Evolutionary conservation across 495 filamentous ascomycete genomes (phyloP).

Genomic region (Aspergillus heteromorphus): DNA sequence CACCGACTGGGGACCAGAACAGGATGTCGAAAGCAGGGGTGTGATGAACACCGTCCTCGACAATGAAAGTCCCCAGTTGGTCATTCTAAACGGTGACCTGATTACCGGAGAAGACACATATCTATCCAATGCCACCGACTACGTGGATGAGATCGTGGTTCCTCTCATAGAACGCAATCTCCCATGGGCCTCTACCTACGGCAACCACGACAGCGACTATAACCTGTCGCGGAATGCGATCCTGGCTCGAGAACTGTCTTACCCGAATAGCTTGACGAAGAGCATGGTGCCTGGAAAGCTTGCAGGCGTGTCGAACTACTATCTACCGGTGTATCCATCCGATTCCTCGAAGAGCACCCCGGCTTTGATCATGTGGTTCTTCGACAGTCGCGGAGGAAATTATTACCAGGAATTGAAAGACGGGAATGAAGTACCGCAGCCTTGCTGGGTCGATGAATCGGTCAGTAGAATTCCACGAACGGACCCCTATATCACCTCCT

Average conservation of each 20-base stretch:
- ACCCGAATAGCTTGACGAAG: conserved; percentile 49
- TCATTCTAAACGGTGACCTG: conserved; percentile 69
- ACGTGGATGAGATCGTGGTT: conserved; percentile 57
- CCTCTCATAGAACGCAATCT: conserved; percentile 48
- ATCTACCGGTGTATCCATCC: conserved; percentile 45
- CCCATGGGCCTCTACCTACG: conserved; percentile 65
- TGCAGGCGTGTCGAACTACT: conserved; percentile 68
- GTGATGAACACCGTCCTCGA: conserved; percentile 59
- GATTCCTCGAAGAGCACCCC: conserved; percentile 22
- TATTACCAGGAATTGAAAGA: conserved; percentile 36
- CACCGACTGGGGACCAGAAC: conserved; percentile 45
- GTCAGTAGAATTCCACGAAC: conserved; percentile 4
- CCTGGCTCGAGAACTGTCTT: conserved; percentile 49
- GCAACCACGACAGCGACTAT: conserved; percentile 64
- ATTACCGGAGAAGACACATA: conserved; percentile 65
- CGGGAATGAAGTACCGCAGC: conserved; percentile 27
- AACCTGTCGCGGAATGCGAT: conserved; percentile 54
- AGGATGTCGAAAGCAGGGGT: conserved; percentile 54
- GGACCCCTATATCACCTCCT: not conserved
- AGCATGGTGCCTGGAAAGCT: conserved; percentile 34
- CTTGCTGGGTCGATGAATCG: conserved; percentile 34
- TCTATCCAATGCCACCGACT: conserved; percentile 50
- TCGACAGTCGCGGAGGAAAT: conserved; percentile 63
- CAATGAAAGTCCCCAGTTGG: conserved; percentile 51
- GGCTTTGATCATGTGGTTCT: conserved; percentile 65